Base-by-base conservation (phyloP, 2,329 filamentous ascomycete genomes). In the Cercospora zeina region DNA sequence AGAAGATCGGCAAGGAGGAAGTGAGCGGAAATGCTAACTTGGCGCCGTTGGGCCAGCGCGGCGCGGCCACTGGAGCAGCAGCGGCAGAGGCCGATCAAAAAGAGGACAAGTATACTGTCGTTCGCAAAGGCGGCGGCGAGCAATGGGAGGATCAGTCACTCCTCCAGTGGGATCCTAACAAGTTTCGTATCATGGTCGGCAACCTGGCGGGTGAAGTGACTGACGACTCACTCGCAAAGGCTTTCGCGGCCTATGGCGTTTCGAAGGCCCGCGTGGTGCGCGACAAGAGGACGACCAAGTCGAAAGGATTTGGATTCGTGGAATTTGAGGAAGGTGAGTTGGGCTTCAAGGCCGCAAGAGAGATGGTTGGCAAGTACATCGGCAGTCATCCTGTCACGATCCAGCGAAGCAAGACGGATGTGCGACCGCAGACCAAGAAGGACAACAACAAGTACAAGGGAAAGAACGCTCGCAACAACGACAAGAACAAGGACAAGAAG, bases 341-440 rank as follows among this genome's bases (percentile, higher is more conserved):
- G 73, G 97, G 96, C 76, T 97, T 99, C 81, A 87, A 91, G 71
- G 93, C 95, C 1, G 93, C 92, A 71, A 92, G 95, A 79, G 93
- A 97, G 79, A 97, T 97, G 95, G 90, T 97, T 72, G 93, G 93
- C 70, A 97, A 99, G 79, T 99, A 99, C 78, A 97, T 99, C 74
- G 93, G 96, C 71, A 97, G 92, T 75, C 95, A 97, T 76, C 95
- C 95, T 0, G 90, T 76, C 42, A 72, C 74, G 27, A 85, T 97
- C 68, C 88, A 90, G 76, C 90, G 95, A 75, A 91, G 90, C 68
- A 96, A 89, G 69, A 96, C 93, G 5, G 93, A 97, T 76, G 91
- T 99, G 76, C 91, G 90, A 74, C 86, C 91, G 4, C 82, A 87
- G 11, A 83, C 82, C n/a, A 83, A 85, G 65, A 76, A 76, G 63